A percentile compares a stretch with the other conserved stretches of the same genome.
phyloP scores from a whole-genome alignment of 352 stramenopile species.

The Pythium sp. region DNA sequence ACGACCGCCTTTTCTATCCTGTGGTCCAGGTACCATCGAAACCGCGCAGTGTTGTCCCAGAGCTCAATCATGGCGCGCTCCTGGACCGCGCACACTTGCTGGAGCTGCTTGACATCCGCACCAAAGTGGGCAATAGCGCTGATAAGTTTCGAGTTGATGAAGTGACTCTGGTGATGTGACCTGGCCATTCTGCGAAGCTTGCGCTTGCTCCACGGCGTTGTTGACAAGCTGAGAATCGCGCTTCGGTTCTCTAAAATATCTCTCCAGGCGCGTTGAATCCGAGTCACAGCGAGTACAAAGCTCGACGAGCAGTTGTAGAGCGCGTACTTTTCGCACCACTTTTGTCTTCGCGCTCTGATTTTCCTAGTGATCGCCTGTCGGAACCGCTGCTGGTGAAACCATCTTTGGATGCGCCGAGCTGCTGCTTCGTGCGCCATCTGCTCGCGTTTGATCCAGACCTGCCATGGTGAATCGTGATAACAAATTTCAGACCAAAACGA shows the following conservation, averaged over 20 bases:
- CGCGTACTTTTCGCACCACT: constrained; percentile 20
- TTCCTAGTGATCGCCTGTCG: constrained; percentile 12
- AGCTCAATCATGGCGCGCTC: constrained; percentile 31
- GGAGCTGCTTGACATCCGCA: constrained; percentile 39
- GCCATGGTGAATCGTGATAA: neutral
- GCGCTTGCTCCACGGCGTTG: neutral
- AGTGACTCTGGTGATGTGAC: constrained; percentile 2
- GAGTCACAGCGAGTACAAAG: neutral
- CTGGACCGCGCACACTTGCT: constrained; percentile 47
- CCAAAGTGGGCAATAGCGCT: constrained; percentile 15
- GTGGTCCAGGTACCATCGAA: constrained; percentile 18
- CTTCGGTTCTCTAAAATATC: constrained; percentile 4
- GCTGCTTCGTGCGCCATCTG: constrained; percentile 49
- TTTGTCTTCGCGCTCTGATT: constrained; percentile 14
- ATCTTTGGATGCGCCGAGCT: constrained; percentile 47
- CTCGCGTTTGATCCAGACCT: constrained; percentile 70
- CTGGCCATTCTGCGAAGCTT: neutral
- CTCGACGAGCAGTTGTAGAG: neutral
- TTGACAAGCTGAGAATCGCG: constrained; percentile 4
- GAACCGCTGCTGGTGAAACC: constrained; percentile 17
- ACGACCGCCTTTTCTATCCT: constrained; percentile 11
- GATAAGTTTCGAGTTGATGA: neutral
- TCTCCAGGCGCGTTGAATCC: constrained; percentile 30
- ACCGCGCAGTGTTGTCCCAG: constrained; percentile 19
- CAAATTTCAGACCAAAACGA: neutral